Conservation (phyloP, 2,329 filamentous ascomycete genomes). For the Thermoascus crustaceus region DNA sequence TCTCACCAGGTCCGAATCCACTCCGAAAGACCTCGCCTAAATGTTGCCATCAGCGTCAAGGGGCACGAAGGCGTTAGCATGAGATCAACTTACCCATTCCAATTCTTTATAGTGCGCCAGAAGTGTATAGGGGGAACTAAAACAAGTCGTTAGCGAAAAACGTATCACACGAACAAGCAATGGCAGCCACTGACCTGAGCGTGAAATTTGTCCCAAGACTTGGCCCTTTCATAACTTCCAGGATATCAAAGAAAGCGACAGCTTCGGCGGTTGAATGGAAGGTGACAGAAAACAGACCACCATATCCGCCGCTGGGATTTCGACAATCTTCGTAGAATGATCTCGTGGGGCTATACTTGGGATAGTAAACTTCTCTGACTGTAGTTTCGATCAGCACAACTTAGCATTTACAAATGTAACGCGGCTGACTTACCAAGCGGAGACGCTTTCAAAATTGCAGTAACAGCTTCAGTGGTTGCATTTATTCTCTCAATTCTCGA, state of each 20-base stretch:
- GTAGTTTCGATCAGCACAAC: slow-evolving; percentile 15
- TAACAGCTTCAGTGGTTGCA: slow-evolving; percentile 73
- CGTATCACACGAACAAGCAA: background rate
- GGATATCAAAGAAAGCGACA: slow-evolving; percentile 71
- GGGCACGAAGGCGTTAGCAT: background rate
- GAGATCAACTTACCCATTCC: slow-evolving; percentile 60
- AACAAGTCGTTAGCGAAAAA: slow-evolving; percentile 11
- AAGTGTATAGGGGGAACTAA: slow-evolving; percentile 78
- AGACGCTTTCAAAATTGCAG: slow-evolving; percentile 57
- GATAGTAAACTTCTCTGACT: slow-evolving; percentile 79
- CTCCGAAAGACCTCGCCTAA: slow-evolving; percentile 64
- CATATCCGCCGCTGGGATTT: slow-evolving; percentile 71
- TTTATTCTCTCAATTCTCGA: slow-evolving; percentile 78
- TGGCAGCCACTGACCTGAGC: slow-evolving; percentile 44
- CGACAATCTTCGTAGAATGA: slow-evolving; percentile 71
- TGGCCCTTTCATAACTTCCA: slow-evolving; percentile 86
- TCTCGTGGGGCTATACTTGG: slow-evolving; percentile 64
- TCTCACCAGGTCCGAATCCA: slow-evolving; percentile 70
- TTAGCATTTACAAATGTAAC: background rate
- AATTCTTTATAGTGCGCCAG: slow-evolving; percentile 86
- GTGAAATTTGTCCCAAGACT: slow-evolving; percentile 97
- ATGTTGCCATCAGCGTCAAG: slow-evolving; percentile 1
- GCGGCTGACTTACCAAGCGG: slow-evolving; percentile 36
- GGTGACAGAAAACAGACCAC: slow-evolving; percentile 76
- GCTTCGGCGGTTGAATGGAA: slow-evolving; percentile 66